These are phyloP conservation scores for Pythium apleroticum DNA, from an alignment of 352 stramenopile genomes.

Conservation along the genomic window DNA sequence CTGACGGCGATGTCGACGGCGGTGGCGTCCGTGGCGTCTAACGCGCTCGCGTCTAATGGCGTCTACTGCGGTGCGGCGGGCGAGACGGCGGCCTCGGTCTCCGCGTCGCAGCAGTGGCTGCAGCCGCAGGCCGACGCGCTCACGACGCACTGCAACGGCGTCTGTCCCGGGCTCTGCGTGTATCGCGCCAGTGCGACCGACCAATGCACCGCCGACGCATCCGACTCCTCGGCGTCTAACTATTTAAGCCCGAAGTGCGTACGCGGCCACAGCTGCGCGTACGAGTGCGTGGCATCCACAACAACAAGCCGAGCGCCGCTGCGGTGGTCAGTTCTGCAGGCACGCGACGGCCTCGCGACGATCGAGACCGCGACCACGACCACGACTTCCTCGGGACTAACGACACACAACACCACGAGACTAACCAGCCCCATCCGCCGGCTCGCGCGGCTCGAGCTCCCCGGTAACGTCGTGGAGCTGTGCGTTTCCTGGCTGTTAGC, in stretches of 20 bases:
- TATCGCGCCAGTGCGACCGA: slow-evolving; percentile 5
- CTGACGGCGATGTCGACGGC: neutral
- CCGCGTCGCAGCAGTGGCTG: slow-evolving; percentile 2
- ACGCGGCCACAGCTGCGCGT: slow-evolving; percentile 9
- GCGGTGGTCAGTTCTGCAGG: slow-evolving; percentile 6
- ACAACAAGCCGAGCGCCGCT: neutral
- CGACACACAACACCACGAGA: neutral
- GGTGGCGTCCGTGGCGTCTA: neutral
- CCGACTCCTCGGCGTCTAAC: neutral
- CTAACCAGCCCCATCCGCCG: slow-evolving; percentile 4
- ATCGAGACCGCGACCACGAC: slow-evolving; percentile 1
- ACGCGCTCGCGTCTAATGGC: neutral
- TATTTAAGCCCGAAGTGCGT: slow-evolving; percentile 9
- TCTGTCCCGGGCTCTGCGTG: slow-evolving; percentile 13
- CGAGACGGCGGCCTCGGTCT: neutral
- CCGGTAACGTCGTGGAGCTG: slow-evolving; percentile 14
- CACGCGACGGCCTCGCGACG: neutral
- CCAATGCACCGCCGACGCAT: neutral
- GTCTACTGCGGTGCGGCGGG: slow-evolving; percentile 7
- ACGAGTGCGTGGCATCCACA: slow-evolving; percentile 12
- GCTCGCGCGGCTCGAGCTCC: slow-evolving; percentile 8
- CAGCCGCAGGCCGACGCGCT: slow-evolving; percentile 12
- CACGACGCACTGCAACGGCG: slow-evolving; percentile 13
- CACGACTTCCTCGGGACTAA: neutral
- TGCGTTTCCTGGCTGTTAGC: neutral